A percentile compares a stretch with the other conserved stretches of the same genome.
phyloP scores from a whole-genome alignment of 345 rosid genomes.

The Eucalyptus regnans region DNA sequence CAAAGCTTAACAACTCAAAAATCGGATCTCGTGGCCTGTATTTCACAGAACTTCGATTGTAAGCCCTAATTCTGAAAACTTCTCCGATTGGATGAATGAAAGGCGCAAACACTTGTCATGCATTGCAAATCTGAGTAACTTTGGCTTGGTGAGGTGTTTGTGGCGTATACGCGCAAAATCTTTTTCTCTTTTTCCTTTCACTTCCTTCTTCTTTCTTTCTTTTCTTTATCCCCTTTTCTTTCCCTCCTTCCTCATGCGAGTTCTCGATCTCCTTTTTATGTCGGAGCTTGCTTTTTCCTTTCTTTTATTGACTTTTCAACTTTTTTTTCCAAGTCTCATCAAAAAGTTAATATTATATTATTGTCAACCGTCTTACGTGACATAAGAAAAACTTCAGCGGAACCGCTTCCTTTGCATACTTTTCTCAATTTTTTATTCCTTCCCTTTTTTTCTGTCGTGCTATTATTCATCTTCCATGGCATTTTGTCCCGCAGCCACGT shows the following conservation, averaged over 20 bases:
- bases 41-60: too few relatives aligned
- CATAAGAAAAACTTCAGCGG: accelerated
- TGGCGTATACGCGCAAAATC: neutral
- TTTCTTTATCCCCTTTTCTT: neutral
- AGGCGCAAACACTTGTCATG: too few relatives aligned
- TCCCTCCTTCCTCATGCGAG: neutral
- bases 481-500: neutral
- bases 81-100: neutral
- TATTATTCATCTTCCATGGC: neutral
- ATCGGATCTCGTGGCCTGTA: accelerated
- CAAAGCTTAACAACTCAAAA: neutral
- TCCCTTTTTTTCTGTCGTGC: neutral
- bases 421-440: accelerated
- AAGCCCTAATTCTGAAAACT: neutral
- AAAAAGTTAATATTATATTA: too few relatives aligned
- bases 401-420: neutral
- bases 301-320: neutral
- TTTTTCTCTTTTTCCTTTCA: neutral
- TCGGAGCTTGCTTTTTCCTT: too few relatives aligned
- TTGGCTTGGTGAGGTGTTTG: neutral
- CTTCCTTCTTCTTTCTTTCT: neutral
- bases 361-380: accelerated
- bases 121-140: neutral
- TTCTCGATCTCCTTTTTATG: neutral
- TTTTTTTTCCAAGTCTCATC: neutral